Base-by-base conservation (phyloP, 2,329 filamentous ascomycete genomes). In the Penicillium italicum region DNA sequence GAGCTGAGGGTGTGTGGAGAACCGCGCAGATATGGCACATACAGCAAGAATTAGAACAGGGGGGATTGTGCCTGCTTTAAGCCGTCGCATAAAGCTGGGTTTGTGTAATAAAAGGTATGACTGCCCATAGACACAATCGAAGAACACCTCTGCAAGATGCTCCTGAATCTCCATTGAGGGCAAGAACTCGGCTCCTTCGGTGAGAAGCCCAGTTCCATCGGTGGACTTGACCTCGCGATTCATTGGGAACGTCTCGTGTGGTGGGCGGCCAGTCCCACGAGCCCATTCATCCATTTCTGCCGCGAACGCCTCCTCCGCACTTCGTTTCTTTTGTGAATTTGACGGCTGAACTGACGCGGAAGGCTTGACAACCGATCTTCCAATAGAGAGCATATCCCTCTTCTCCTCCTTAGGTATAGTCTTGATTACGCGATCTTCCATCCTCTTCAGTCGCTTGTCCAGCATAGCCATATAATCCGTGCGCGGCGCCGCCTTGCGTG, bases 401-500 rank as follows among this genome's bases (percentile, higher is more conserved):
- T 90, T 82, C 61, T 95, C 91, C 40, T 90, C 84, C 69, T 93
- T 96, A 0, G 94, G 93, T 28, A 97, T 88, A 56, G 93, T 88
- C 72, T 96, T 96, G 76, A 97, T 95, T 60, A 97, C 94, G 54
- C 93, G 87, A 68, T 97, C 93, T 74, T 99, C 94, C 94, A 97
- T 97, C 55, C 93, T 83, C 78, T 96, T 97, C 63, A 97, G 74
- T 50, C 94, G 84, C 76, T 96, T 97, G 76, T 97, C 94, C 66
- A 97, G 78, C 91, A 97, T 97, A 40, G 92, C 91, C 94, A 97
- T 97, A 74, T 97, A 97, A 74, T 97, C 94, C 18, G 94, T 97
- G 50, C 94, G 83, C 3, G 94, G 94, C 4, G 92, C 91, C 1
- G 93, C 91, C 73, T 97, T 97, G 57, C 94, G 83, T 4, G 92